Percentiles rank a stretch among this genome's conserved stretches.
These are phyloP conservation scores for Vaccinium myrtillus DNA, from an alignment of 148 eudicot species.

Conservation along the genomic window DNA sequence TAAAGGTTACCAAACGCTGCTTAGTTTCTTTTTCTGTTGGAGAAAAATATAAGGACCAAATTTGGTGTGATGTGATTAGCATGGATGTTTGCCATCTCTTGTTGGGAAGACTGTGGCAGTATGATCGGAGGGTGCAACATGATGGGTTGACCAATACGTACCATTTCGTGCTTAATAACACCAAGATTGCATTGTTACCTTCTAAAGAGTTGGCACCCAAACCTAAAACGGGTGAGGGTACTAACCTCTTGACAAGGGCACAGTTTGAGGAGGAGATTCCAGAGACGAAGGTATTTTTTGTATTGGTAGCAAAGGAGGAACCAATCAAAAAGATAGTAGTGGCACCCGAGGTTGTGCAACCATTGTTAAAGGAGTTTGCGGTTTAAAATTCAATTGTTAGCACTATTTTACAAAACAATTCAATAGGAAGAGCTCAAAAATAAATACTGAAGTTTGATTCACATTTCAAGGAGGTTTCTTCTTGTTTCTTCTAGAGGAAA, in stretches of 20 bases:
- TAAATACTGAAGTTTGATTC: no score
- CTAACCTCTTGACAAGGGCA: not conserved
- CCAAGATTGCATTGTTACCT: not conserved
- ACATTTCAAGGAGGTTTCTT: no score
- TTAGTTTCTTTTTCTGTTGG: not conserved
- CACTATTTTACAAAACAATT: no score
- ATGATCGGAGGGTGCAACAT: not conserved
- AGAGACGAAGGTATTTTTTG: not conserved
- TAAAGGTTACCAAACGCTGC: not conserved
- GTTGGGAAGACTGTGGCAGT: not conserved
- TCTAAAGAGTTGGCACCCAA: not conserved
- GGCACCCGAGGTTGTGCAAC: no score
- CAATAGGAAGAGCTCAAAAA: no score
- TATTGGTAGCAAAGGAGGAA: not conserved
- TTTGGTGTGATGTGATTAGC: not conserved
- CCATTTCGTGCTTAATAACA: not conserved
- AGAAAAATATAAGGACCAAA: not conserved
- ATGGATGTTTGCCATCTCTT: not conserved
- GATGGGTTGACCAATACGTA: not conserved
- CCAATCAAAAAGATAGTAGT: no score
- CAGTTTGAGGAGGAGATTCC: not conserved
- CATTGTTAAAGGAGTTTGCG: no score
- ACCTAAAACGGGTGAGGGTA: not conserved
- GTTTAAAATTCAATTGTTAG: no score
- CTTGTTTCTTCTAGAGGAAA: no score